These are phyloP conservation scores for Pseudocercospora cruenta DNA, from an alignment of 2,329 filamentous ascomycete species.

Conservation along the genomic window DNA sequence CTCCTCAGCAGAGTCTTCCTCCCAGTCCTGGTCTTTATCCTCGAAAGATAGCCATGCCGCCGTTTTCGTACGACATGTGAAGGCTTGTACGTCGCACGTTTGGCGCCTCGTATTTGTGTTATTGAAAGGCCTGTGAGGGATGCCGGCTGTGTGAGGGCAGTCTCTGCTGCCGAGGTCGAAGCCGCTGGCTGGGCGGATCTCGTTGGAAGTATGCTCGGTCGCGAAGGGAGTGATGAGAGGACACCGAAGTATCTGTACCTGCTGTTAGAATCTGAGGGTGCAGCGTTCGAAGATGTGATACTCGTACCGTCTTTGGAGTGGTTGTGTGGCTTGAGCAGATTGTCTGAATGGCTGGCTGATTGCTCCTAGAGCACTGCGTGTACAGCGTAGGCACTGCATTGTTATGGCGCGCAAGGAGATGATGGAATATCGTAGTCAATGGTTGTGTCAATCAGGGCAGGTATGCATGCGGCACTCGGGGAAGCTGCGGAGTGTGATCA, in stretches of 20 bases:
- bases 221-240: constrained; percentile 25
- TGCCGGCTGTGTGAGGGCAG: constrained; percentile 21
- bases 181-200: constrained; percentile 15
- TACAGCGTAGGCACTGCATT: constrained; percentile 17
- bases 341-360: neutral
- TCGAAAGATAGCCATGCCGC: constrained; percentile 62
- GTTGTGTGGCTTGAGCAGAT: neutral
- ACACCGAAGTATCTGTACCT: constrained; percentile 27
- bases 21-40: constrained; percentile 58
- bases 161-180: constrained; percentile 20
- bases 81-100: constrained; percentile 62
- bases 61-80: constrained; percentile 64
- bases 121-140: constrained; percentile 35
- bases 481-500: neutral
- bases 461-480: neutral
- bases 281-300: neutral
- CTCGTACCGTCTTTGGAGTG: constrained; percentile 13
- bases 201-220: constrained; percentile 21
- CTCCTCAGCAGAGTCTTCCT: constrained; percentile 58
- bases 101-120: constrained; percentile 50
- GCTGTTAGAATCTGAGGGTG: neutral
- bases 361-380: neutral
- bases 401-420: neutral
- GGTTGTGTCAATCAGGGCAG: neutral
- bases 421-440: neutral